Base-by-base conservation (phyloP, 768 basidiomycete genomes). In the Cystobasidium tubakii region DNA sequence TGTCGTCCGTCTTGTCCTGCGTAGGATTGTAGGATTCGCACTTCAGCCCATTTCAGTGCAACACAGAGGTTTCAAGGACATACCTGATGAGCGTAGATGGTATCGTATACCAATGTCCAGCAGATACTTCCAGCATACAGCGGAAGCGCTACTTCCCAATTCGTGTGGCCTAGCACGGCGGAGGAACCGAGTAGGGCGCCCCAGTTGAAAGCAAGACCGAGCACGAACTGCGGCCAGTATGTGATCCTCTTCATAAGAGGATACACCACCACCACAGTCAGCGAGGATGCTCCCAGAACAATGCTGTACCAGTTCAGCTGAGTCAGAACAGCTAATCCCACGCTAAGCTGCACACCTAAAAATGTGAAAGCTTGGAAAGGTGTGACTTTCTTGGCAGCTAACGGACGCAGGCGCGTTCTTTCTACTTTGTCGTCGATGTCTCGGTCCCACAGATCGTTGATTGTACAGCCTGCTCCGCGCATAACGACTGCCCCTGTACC, bases 391-490 rank as follows among this genome's bases (percentile, higher is more conserved):
- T 92, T 92, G 65, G 85, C 83, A 7, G 96, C 92, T 33, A 99
- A 84, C 7, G 96, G 96, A 43, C 96, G 83, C n/a, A 85, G 83
- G 77, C 88, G 89, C 1, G 96, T 99, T 74, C 96, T 85, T 63
- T 87, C 94, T 95, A 98, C 96, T 44, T 88, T 88, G 79, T 87
- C 88, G 84, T 99, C 96, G 55, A 96, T 86, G 75, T 91, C 87
- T 76, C 85, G 85, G 82, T 99, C 96, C 95, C 96, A 98, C 88
- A 99, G 88, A 80, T 99, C 96, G 81, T 99, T 99, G 77, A 99
- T 95, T 1, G 92, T 97, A 82, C 96, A 99, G 1, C 96, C 96
- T 25, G 96, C 96, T 4, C 95, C 92, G 23, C 96, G 88, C 96
- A 99, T 99, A 64, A 98, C 85, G 54, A 96, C 77, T 0, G 96